Evolutionary conservation across 2,329 filamentous ascomycete species (phyloP), one percentile per base, ranked within the genome.

Genomic region (Epichloe baconii): DNA sequence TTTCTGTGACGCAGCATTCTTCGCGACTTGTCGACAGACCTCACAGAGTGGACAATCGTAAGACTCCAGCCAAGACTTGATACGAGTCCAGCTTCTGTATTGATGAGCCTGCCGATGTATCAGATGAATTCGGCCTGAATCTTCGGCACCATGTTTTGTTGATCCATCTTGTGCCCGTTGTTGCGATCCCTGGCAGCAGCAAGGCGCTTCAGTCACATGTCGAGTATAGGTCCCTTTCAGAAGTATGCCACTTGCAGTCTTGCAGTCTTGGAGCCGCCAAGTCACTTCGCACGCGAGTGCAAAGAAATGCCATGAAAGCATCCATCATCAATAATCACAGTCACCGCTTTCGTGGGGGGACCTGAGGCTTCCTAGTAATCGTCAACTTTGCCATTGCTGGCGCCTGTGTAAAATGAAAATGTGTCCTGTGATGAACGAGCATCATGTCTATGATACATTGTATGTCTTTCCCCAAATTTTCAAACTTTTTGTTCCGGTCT

Each of bases 401-500:
- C 10, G 37, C n/a, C 35, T 36, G 19, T 47, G 15, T 51, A 47
- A 15, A 11, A 14, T 15, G 2, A 17, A 34, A 34, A 34, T 36
- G 2, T 41, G 44, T 43, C 37, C 44, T 34, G 4, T 15, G 3
- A 40, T 34, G 38, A 31, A 47, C 37, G 44, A 42, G 31, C 36
- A 31, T 41, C 48, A 45, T 47, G 49, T 47, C 26, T 47, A 51
- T 47, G 26, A 47, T 43, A 19, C 4, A 36, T 11, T 51, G n/a
- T 47, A 51, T 47, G 23, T 47, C 37, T 31, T 36, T 51, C 38
- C 44, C 34, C 6, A 26, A 40, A 21, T 35, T 21, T 23, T 41
- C 44, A 50, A 50, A 41, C 23, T 43, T 51, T 34, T 35, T 47
- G 49, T 47, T 6, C 23, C 14, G 37, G 38, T 51, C 8, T 51